Conservation (phyloP, 2,329 filamentous ascomycete genomes). For the Pseudogymnoascus sp. region DNA sequence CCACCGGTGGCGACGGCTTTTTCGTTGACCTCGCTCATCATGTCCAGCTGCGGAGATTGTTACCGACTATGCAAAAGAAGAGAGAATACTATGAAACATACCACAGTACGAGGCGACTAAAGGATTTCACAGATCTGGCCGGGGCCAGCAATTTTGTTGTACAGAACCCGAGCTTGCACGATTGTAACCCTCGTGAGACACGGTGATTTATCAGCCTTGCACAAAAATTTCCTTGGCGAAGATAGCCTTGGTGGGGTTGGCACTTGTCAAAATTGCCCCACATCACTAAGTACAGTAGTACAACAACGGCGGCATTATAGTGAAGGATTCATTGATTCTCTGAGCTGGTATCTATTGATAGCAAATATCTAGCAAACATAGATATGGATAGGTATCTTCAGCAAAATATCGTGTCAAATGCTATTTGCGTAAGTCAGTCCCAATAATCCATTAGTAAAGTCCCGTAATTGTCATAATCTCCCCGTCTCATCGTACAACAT, state of each 20-base stretch:
- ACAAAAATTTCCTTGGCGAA: neutral
- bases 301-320: neutral
- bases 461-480: neutral
- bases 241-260: constrained; percentile 5
- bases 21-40: constrained; percentile 6
- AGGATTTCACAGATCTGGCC: neutral
- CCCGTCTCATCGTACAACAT: neutral
- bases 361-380: constrained; percentile 3
- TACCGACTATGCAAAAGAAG: too few species aligned
- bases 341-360: neutral
- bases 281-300: neutral
- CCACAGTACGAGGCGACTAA: neutral
- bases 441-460: neutral
- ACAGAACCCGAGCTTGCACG: neutral
- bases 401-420: neutral
- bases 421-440: neutral
- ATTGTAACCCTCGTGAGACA: neutral
- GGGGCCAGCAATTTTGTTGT: neutral
- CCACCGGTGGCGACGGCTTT: neutral
- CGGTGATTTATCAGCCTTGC: constrained; percentile 5
- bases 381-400: neutral
- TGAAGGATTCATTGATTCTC: neutral
- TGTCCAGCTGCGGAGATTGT: neutral
- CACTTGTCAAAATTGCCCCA: constrained; percentile 2
- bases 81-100: neutral